Conservation (phyloP, 306 rosid species). For the Vachellia pachyceras region DNA sequence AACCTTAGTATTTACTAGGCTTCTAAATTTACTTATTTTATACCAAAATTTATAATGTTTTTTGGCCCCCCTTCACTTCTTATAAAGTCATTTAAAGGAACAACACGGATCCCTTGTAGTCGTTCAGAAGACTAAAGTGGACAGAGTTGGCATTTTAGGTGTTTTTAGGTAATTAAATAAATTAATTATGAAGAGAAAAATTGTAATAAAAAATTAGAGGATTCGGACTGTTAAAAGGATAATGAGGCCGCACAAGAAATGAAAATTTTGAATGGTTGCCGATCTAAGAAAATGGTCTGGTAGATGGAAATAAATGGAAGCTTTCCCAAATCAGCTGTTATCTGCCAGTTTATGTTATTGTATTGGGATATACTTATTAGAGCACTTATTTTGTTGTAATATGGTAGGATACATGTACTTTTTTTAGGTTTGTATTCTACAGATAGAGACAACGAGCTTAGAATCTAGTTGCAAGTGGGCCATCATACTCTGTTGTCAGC, state of each 20-base stretch:
- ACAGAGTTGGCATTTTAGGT: background rate
- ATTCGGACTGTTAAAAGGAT: background rate
- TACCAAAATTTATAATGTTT: background rate
- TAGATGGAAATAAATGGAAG: slow-evolving; percentile 8
- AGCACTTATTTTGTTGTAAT: slow-evolving; percentile 24
- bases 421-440: too few relatives aligned
- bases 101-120: background rate
- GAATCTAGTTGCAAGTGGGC: too few relatives aligned
- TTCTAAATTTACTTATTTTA: slow-evolving; percentile 6
- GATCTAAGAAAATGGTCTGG: background rate
- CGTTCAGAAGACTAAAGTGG: background rate
- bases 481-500: too few relatives aligned
- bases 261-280: slow-evolving; percentile 13
- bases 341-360: background rate
- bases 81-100: background rate
- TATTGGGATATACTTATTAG: slow-evolving; percentile 1
- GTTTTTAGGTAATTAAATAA: background rate
- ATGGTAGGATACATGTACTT: too few relatives aligned
- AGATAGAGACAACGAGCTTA: too few relatives aligned
- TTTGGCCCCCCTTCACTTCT: background rate
- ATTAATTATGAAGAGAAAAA: background rate
- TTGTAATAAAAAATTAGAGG: background rate
- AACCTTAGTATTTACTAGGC: background rate
- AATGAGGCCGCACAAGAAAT: background rate
- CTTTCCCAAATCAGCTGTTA: slow-evolving; percentile 14